Evolutionary conservation across 148 eudicot genomes (phyloP), one percentile per base, ranked within the genome.

Genomic region (Vaccinium myrtillus): DNA sequence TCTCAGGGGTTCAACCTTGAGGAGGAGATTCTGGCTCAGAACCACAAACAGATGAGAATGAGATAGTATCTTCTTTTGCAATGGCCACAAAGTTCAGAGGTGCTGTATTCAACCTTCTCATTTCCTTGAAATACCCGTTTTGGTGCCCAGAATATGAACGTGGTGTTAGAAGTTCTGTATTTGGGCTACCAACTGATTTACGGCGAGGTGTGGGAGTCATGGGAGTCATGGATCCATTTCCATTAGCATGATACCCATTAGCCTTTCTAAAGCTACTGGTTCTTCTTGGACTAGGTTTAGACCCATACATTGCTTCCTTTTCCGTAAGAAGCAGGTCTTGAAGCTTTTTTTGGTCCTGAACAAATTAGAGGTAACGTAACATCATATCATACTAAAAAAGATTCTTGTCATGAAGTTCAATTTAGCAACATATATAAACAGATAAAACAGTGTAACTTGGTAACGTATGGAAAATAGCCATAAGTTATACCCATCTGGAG

Each of bases 281-380:
- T 91, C 90, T 89, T 86, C 91, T 89, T 6, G 95, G 95, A 85
- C 94, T 91, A 39, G 93, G 95, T 85, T 89, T 90, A 30, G 94
- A 90, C 58, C 95, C 95, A 69, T 90, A 91, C 48, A 89, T 85
- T 50, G 91, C 79, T 91, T 93, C 95, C 77, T 90, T 93, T 79
- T 93, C 93, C 18, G 92, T 85, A 16, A 89, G 89, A 25, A 93
- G 87, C 88, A 91, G 79, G 84, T 91, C 94, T 77, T 90, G 92
- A 51, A 91, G 93, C 90, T 91, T 93, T 89, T 93, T 93, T 82
- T 93, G 92, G 85, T 91, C 95, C 95, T 93, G 87, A 80, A 43
- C 23, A 84, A 70, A 69, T 11, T 49, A 14, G 14, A 55, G 58
- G 21, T 54, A 21, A 25, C 19, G 23, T 51, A 65, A 25, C 43